phyloP scores from a whole-genome alignment of 2,329 filamentous ascomycete genomes.

The Gliomastix tumulicola region DNA sequence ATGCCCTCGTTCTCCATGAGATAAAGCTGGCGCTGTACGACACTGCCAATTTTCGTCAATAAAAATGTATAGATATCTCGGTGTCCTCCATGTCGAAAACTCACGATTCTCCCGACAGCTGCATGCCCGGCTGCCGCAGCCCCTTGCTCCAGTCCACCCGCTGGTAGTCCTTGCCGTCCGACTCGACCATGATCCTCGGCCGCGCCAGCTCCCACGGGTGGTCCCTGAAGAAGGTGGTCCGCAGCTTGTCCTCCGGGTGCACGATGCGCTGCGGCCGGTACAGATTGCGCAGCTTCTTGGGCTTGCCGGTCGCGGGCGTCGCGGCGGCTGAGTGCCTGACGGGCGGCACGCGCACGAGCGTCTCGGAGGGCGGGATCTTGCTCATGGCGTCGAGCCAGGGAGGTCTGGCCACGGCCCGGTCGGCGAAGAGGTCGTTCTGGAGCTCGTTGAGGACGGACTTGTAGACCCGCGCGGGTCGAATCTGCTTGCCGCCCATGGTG shows the following conservation, averaged over 20 bases:
- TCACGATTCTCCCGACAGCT: slow-evolving; percentile 79
- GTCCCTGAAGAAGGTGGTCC: slow-evolving; percentile 79
- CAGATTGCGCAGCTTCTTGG: slow-evolving; percentile 57
- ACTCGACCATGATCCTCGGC: slow-evolving; percentile 77
- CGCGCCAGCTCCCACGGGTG: slow-evolving; percentile 96
- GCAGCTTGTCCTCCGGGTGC: slow-evolving; percentile 79
- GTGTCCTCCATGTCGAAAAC: slow-evolving; percentile 13
- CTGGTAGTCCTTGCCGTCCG: slow-evolving; percentile 74
- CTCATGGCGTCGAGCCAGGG: slow-evolving; percentile 46
- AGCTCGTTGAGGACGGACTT: slow-evolving; percentile 36
- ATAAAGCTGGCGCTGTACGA: slow-evolving; percentile 86
- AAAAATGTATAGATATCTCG: too few relatives aligned
- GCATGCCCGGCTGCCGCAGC: slow-evolving; percentile 66
- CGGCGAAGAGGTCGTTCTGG: slow-evolving; percentile 28
- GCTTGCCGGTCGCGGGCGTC: slow-evolving; percentile 27
- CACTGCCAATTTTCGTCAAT: too few relatives aligned
- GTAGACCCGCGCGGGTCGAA: slow-evolving; percentile 38
- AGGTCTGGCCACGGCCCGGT: slow-evolving; percentile 22
- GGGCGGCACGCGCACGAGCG: slow-evolving; percentile 45
- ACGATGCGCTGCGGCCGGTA: slow-evolving; percentile 73
- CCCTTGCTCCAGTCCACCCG: slow-evolving; percentile 72
- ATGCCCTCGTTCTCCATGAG: slow-evolving; percentile 63
- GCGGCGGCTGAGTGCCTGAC: slow-evolving; percentile 30
- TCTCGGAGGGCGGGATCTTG: slow-evolving; percentile 50
- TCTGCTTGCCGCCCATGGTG: slow-evolving; percentile 35